Percentiles rank a stretch among this genome's conserved stretches.
Evolutionary conservation across 1,284 basidiomycete species (phyloP).

Genomic region (Puccinia triticina): DNA sequence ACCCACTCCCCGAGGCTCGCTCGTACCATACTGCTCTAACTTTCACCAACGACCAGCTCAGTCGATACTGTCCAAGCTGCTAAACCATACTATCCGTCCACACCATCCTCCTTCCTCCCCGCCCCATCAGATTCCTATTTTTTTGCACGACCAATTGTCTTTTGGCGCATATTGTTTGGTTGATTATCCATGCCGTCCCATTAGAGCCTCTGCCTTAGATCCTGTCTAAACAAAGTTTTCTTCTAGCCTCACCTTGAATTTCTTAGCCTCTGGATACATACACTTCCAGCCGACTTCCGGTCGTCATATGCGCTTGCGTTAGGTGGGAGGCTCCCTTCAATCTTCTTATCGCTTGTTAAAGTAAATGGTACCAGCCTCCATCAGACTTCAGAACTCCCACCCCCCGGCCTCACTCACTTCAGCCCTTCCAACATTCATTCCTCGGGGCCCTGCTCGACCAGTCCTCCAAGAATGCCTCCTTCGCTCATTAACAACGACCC

Average conservation of each 20-base stretch:
- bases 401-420: background rate
- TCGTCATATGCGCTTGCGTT: slow-evolving; percentile 10
- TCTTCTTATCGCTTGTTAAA: background rate
- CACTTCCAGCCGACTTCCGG: background rate
- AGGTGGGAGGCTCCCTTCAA: background rate
- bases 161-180: background rate
- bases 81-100: background rate
- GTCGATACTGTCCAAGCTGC: background rate
- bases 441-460: background rate
- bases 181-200: background rate
- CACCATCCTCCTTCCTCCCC: background rate
- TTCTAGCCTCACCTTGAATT: background rate
- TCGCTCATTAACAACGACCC: background rate
- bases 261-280: slow-evolving; percentile 2
- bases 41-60: background rate
- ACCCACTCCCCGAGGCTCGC: background rate
- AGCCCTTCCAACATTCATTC: background rate
- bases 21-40: background rate
- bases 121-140: background rate
- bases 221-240: background rate
- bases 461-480: slow-evolving; percentile 13
- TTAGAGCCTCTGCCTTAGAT: background rate
- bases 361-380: background rate
- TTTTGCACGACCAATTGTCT: background rate
- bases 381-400: background rate